Evolutionary conservation across 371 early-diverging fungal species (phyloP).

Genomic region (Nosema bombycis): DNA sequence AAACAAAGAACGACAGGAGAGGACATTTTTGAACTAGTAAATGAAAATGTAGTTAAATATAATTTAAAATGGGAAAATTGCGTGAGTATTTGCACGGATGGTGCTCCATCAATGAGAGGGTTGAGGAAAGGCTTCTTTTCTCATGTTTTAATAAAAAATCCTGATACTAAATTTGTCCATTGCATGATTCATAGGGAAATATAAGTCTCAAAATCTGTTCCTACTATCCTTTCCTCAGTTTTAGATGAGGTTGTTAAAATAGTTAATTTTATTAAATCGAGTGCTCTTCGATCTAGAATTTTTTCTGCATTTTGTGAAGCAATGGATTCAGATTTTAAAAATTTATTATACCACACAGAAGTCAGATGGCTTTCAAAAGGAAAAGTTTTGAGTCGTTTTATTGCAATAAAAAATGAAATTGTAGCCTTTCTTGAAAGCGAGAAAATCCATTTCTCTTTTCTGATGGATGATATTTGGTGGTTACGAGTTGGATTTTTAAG

Average conservation of each 20-base stretch:
- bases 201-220: not conserved
- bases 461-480: not conserved
- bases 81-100: not conserved
- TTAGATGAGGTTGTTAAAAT: not conserved
- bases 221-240: not conserved
- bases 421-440: not conserved
- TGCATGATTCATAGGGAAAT: not conserved
- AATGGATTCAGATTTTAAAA: not conserved
- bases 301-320: not conserved
- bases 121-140: not conserved
- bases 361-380: not conserved
- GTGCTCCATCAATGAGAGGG: not conserved
- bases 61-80: not conserved
- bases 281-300: not conserved
- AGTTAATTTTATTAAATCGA: not conserved
- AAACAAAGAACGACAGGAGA: not conserved
- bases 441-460: not conserved
- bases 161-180: not conserved
- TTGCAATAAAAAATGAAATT: not conserved
- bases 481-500: not conserved
- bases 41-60: not conserved
- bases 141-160: not conserved
- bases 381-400: not conserved
- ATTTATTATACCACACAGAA: not conserved
- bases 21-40: not conserved